A percentile compares a stretch with the other conserved stretches of the same genome.
Evolutionary conservation across 1,284 basidiomycete species (phyloP).

Genomic region (Malassezia caprae): DNA sequence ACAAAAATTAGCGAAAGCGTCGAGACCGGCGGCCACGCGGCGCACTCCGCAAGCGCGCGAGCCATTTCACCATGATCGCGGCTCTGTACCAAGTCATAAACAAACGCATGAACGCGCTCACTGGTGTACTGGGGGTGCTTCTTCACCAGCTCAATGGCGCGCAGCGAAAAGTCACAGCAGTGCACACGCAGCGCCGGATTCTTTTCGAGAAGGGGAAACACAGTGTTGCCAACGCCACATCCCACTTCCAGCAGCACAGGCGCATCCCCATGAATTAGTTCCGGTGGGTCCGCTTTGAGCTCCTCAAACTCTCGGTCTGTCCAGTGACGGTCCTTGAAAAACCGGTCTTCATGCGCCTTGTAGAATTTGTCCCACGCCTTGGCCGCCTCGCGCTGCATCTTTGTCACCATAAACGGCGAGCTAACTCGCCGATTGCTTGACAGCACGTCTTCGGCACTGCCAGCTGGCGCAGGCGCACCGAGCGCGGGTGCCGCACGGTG

Average conservation of each 20-base stretch:
- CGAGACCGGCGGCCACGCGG: conserved; percentile 19
- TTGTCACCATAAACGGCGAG: conserved; percentile 26
- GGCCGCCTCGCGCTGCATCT: conserved; percentile 34
- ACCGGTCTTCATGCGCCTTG: conserved; percentile 40
- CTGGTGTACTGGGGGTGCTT: conserved; percentile 30
- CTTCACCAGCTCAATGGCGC: conserved; percentile 41
- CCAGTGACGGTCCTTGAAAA: conserved; percentile 50
- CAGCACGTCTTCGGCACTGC: conserved; percentile 15
- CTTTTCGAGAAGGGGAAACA: conserved; percentile 36
- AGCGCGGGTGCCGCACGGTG: not conserved
- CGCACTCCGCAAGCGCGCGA: not conserved
- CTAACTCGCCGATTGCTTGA: conserved; percentile 30
- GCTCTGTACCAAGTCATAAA: conserved; percentile 39
- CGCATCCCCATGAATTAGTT: not conserved
- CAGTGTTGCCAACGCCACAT: conserved; percentile 46
- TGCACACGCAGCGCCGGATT: conserved; percentile 33
- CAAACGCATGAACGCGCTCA: conserved; percentile 43
- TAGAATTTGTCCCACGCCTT: conserved; percentile 49
- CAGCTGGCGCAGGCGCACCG: not conserved
- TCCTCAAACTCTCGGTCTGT: conserved; percentile 41
- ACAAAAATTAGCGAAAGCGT: conserved; percentile 47
- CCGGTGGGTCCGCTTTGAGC: not conserved
- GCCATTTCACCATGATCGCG: not conserved
- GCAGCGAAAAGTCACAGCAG: conserved; percentile 43
- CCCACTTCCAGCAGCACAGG: conserved; percentile 42